phyloP scores from a whole-genome alignment of 345 rosid species.

The Durio zibethinus region DNA sequence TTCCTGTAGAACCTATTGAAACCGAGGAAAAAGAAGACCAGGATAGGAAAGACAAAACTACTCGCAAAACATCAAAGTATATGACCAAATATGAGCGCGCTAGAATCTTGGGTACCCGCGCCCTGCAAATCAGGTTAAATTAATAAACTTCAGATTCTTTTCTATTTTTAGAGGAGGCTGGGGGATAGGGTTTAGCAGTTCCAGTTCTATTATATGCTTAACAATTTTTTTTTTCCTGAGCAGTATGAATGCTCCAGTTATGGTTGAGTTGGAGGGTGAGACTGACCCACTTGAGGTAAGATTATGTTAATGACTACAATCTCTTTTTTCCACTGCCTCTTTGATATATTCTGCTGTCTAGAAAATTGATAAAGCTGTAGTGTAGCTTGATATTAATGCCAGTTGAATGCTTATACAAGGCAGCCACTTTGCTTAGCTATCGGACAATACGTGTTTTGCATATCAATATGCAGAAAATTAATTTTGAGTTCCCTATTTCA shows the following conservation, averaged over 20 bases:
- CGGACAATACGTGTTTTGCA: background rate
- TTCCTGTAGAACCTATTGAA: conserved; percentile 59
- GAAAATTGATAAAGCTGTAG: background rate
- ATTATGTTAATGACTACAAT: background rate
- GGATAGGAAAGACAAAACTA: conserved; percentile 29
- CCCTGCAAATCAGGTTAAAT: conserved; percentile 71
- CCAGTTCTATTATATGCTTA: background rate
- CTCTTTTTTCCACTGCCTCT: background rate
- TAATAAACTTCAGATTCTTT: background rate
- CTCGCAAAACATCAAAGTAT: conserved; percentile 66
- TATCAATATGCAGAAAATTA: background rate
- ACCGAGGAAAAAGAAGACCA: conserved; percentile 53
- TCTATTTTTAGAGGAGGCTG: no score
- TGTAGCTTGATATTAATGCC: background rate
- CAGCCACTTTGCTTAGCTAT: background rate
- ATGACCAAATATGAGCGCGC: conserved; percentile 91
- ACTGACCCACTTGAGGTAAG: conserved; percentile 83
- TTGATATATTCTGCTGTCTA: background rate
- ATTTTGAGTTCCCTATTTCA: background rate
- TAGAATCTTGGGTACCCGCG: conserved; percentile 80
- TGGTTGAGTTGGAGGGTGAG: conserved; percentile 89
- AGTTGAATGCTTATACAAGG: background rate
- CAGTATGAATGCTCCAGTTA: conserved; percentile 97
- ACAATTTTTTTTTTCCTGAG: conserved; percentile 17
- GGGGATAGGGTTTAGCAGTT: background rate